These are phyloP conservation scores for Solanum bukasovii DNA, from an alignment of 257 asterid genomes.

Conservation along the genomic window DNA sequence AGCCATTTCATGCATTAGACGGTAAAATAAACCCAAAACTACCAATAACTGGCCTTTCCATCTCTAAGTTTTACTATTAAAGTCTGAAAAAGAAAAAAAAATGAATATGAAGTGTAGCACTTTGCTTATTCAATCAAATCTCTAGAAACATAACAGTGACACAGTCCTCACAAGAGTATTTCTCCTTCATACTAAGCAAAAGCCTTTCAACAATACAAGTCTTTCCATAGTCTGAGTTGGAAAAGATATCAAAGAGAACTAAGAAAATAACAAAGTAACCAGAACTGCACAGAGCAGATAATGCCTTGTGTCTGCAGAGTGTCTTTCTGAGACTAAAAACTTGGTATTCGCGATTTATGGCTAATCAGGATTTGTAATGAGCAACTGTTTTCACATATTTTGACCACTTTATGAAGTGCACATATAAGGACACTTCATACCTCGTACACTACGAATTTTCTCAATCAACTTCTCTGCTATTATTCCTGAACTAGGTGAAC, in stretches of 20 bases:
- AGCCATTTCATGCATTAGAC: neutral
- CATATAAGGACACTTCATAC: constrained; percentile 25
- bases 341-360: neutral
- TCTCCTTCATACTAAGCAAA: neutral
- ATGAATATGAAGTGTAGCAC: neutral
- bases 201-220: neutral
- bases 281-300: neutral
- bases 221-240: neutral
- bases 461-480: constrained; percentile 82
- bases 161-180: neutral
- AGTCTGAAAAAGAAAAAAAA: neutral
- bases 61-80: neutral
- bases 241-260: neutral
- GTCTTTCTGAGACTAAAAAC: neutral
- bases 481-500: constrained; percentile 67
- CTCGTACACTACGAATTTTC: constrained; percentile 73
- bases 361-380: neutral
- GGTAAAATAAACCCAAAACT: neutral
- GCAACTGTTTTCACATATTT: neutral
- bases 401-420: neutral
- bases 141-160: neutral
- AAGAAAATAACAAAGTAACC: neutral
- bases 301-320: neutral
- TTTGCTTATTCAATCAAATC: neutral
- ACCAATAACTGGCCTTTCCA: neutral